A percentile compares a stretch with the other conserved stretches of the same genome.
These are phyloP conservation scores for Abrus precatorius DNA, from an alignment of 306 rosid genomes.

Conservation along the genomic window DNA sequence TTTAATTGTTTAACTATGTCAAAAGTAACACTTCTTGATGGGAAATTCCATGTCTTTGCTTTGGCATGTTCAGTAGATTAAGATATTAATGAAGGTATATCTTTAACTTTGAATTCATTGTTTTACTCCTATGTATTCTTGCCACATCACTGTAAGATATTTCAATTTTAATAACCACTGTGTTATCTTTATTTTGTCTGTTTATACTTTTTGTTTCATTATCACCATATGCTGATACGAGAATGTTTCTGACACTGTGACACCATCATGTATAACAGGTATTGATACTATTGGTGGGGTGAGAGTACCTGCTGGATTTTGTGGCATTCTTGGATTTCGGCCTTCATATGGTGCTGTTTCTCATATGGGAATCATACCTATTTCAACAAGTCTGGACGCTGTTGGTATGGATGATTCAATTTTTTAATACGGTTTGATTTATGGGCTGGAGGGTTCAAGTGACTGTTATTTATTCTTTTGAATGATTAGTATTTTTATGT, in stretches of 20 bases:
- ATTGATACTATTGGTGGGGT: constrained; percentile 94
- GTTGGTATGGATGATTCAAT: constrained; percentile 69
- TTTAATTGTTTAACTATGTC: constrained; percentile 10
- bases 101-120: constrained; percentile 22
- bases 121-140: constrained; percentile 1
- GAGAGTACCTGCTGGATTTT: constrained; percentile 94
- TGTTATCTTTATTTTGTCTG: neutral
- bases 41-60: neutral
- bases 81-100: constrained; percentile 8
- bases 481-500: constrained; percentile 32
- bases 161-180: constrained; percentile 1
- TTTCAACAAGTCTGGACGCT: constrained; percentile 86
- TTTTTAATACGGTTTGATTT: constrained; percentile 20
- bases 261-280: constrained; percentile 60
- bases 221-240: constrained; percentile 7
- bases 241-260: constrained; percentile 36
- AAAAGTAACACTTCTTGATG: constrained; percentile 1
- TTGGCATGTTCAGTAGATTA: constrained; percentile 12
- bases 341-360: constrained; percentile 95
- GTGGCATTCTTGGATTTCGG: constrained; percentile 93
- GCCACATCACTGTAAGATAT: neutral
- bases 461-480: constrained; percentile 6
- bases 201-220: neutral
- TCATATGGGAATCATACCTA: constrained; percentile 73
- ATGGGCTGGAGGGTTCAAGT: constrained; percentile 25